Base-by-base conservation (phyloP, 2,329 filamentous ascomycete species). In the Magnaporthales sp. region DNA sequence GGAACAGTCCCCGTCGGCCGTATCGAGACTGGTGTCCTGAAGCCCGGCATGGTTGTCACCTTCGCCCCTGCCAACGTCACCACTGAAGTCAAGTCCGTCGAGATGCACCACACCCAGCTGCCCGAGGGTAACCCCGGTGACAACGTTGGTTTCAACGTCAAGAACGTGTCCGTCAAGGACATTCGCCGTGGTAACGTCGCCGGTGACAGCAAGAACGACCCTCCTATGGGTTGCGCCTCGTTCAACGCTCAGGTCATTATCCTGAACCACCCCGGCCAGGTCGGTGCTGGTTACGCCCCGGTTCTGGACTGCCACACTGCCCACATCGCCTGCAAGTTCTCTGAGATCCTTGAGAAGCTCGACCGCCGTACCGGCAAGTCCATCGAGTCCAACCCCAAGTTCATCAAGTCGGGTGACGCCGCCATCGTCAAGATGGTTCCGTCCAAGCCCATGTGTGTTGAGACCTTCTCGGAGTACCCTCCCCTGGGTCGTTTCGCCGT, bases 141-240 rank as follows among this genome's bases (percentile, higher is more conserved):
- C 92, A 99, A 99, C 88, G 95, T 99, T 82, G 95, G 95, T 78
- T 99, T 99, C 93, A 99, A 99, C 92, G 94, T 99, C 86, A 99
- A 99, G 93, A 99, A 99, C 95, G 95, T 99, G 79, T 98, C 95
- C 83, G 95, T 99, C 86, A 99, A 99, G 93, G 95, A 99, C 83
- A 97, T 99, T 80, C 95, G 95, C 85, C 95, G 95, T 96, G 95
- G 95, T 80, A 98, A 99, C 90, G 95, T 99, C 77, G 91, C 91
- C 78, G 92, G 93, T 92, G 95, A 99, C 92, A 94, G 92, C 89
- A 99, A 99, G 93, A 96, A 96, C 88, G 95, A 99, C 86, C 95
- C 95, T 77, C 92, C 95, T 73, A 80, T 84, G 80, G 95, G 87
- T 78, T 89, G 88, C 78, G 93, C 94, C 77, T 93, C 91, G 78